phyloP scores from a whole-genome alignment of 139 green algal genomes.

The Asterochloris sp. region DNA sequence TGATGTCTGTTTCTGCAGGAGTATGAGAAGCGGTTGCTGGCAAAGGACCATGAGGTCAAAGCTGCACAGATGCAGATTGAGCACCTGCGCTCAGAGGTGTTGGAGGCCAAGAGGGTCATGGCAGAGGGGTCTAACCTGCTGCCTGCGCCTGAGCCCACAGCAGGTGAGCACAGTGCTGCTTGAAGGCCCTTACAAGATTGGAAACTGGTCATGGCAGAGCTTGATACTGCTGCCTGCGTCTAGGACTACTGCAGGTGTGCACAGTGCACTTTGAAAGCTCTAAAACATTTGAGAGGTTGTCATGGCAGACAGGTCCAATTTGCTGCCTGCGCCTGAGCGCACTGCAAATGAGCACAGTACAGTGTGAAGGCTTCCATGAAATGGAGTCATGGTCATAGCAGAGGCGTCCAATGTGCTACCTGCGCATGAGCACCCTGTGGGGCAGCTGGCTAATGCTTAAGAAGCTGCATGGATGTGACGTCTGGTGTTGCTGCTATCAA shows the following conservation, averaged over 20 bases:
- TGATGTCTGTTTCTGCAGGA: constrained; percentile 40
- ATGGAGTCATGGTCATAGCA: neutral
- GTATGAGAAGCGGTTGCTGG: constrained; percentile 78
- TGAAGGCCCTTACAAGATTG: too few species aligned
- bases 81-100: constrained; percentile 28
- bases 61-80: constrained; percentile 25
- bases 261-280: too few species aligned
- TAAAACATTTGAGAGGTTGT: neutral
- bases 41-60: constrained; percentile 75
- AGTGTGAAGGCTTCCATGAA: too few species aligned
- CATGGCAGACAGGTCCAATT: constrained; percentile 1
- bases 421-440: neutral
- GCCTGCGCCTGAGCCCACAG: constrained; percentile 9
- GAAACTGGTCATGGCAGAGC: too few species aligned
- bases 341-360: neutral
- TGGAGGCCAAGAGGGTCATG: neutral
- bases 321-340: constrained; percentile 13
- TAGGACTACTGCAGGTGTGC: too few species aligned
- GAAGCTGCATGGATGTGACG: too few species aligned
- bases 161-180: neutral
- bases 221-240: too few species aligned
- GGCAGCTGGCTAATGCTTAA: too few species aligned
- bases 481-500: too few species aligned
- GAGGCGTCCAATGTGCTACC: constrained; percentile 4
- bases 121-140: constrained; percentile 7